Evolutionary conservation across 108 stramenopile genomes (phyloP).

Genomic region (Fragilaria radians): DNA sequence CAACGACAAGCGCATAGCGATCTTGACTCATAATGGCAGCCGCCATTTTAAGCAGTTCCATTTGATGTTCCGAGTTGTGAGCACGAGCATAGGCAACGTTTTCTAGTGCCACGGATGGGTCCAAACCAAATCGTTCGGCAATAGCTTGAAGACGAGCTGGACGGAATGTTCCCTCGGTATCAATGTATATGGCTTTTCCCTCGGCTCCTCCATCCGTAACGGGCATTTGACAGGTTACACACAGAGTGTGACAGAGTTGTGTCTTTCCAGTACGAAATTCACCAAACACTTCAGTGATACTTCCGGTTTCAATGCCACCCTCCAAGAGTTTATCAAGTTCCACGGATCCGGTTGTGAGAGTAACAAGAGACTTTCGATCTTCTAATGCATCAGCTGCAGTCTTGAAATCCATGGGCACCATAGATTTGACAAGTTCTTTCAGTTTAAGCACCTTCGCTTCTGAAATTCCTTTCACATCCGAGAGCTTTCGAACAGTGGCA

Average conservation of each 20-base stretch:
- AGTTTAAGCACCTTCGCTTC: slow-evolving; percentile 94
- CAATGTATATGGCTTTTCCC: slow-evolving; percentile 99
- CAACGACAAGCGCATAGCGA: slow-evolving; percentile 95
- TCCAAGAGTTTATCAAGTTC: slow-evolving; percentile 95
- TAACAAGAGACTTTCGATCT: slow-evolving; percentile 81
- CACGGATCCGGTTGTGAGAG: slow-evolving; percentile 91
- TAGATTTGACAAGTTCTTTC: slow-evolving; percentile 89
- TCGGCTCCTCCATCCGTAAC: slow-evolving; percentile 97
- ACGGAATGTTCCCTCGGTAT: slow-evolving; percentile 99
- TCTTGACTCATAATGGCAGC: slow-evolving; percentile 98
- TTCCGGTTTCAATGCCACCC: slow-evolving; percentile 98
- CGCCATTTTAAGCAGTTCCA: slow-evolving; percentile 94
- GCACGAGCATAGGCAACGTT: slow-evolving; percentile 99
- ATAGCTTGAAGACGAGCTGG: slow-evolving; percentile 92
- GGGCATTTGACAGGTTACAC: slow-evolving; percentile 98
- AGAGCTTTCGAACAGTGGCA: slow-evolving; percentile 88
- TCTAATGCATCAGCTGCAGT: slow-evolving; percentile 92
- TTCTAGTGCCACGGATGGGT: slow-evolving; percentile 91
- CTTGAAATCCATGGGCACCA: slow-evolving; percentile 97
- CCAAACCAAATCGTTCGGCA: slow-evolving; percentile 97
- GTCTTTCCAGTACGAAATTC: slow-evolving; percentile 98
- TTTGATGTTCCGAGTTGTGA: slow-evolving; percentile 99
- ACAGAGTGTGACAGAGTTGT: slow-evolving; percentile 99
- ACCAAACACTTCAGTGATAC: slow-evolving; percentile 97
- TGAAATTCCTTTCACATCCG: slow-evolving; percentile 95